phyloP scores from a whole-genome alignment of 805 yeast genomes.

The Spathaspora girioi region DNA sequence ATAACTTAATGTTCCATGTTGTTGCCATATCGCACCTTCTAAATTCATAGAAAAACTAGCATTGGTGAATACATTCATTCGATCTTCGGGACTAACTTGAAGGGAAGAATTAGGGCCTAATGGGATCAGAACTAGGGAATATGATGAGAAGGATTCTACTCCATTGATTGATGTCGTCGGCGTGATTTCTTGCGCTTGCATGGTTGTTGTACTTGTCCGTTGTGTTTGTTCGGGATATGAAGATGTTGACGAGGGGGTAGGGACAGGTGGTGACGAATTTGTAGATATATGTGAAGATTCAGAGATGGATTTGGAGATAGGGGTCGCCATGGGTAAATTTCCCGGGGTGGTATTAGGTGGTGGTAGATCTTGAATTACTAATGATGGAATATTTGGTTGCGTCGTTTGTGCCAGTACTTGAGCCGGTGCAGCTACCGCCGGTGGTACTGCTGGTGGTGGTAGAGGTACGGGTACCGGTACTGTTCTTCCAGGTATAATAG shows the following conservation, averaged over 20 bases:
- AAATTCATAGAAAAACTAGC: slow-evolving; percentile 32
- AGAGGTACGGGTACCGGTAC: no score
- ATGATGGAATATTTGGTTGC: no score
- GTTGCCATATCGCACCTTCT: slow-evolving; percentile 38
- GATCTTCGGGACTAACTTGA: slow-evolving; percentile 30
- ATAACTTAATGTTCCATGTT: slow-evolving; percentile 37
- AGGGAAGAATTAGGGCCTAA: slow-evolving; percentile 34
- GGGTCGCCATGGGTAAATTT: not conserved
- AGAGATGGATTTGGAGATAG: not conserved
- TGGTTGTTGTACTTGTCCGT: not conserved
- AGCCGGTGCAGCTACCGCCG: no score
- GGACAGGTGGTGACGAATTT: not conserved
- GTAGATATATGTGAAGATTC: not conserved
- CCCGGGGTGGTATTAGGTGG: not conserved
- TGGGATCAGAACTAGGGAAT: slow-evolving; percentile 22
- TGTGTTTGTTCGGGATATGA: not conserved
- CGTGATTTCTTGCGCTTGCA: not conserved
- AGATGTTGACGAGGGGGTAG: slow-evolving; percentile 3
- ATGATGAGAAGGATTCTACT: slow-evolving; percentile 2
- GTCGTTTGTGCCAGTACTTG: no score
- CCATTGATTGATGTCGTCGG: not conserved
- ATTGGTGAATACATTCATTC: slow-evolving; percentile 27
- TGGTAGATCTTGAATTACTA: not conserved
- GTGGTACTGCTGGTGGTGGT: no score
- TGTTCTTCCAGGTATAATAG: no score